Evolutionary conservation across 2,329 filamentous ascomycete species (phyloP).

Genomic region (Aspergillus amoenus): DNA sequence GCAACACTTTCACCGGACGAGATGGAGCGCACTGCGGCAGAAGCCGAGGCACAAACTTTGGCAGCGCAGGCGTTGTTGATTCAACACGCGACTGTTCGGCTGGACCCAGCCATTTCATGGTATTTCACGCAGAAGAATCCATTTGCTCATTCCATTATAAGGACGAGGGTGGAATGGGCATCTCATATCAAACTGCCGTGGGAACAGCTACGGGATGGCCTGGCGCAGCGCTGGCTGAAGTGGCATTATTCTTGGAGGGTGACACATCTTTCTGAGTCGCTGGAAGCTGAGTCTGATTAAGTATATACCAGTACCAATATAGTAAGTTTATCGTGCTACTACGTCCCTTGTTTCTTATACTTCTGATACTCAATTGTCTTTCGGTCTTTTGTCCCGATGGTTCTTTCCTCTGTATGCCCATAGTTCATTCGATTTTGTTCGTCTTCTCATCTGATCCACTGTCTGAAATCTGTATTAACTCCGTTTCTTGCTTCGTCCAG

Average conservation of each 20-base stretch:
- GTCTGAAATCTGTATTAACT: too few species aligned
- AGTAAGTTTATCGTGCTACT: neutral
- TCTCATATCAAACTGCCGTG: neutral
- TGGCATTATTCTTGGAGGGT: neutral
- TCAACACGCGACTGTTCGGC: neutral
- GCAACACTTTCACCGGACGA: neutral
- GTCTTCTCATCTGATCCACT: too few species aligned
- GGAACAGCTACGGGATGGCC: neutral
- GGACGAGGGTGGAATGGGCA: neutral
- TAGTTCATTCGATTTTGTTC: too few species aligned
- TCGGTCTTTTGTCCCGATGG: too few species aligned
- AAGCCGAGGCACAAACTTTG: neutral
- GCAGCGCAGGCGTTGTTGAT: neutral
- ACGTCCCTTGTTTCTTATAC: neutral
- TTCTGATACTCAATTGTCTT: too few species aligned
- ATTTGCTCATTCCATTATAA: neutral
- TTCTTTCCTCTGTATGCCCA: too few species aligned
- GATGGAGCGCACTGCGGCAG: neutral
- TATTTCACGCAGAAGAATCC: neutral
- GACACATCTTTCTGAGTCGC: neutral
- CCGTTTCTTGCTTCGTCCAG: too few species aligned
- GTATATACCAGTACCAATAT: neutral
- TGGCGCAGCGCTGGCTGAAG: neutral
- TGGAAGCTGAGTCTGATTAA: neutral
- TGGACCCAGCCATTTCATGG: neutral